These are phyloP conservation scores for Citrus cavaleriei DNA, from an alignment of 345 rosid species.

Conservation along the genomic window DNA sequence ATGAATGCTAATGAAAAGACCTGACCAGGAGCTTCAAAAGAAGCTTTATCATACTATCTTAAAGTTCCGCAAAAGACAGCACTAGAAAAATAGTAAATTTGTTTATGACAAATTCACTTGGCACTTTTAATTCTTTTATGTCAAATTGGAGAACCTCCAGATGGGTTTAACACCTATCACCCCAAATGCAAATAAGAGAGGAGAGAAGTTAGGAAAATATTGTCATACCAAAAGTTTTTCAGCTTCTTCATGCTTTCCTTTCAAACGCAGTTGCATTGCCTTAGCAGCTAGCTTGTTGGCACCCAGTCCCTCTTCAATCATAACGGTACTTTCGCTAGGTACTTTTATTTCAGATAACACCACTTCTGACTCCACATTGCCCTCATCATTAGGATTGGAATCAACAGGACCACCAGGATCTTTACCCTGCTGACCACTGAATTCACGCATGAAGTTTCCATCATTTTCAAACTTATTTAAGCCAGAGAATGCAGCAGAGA, in stretches of 20 bases:
- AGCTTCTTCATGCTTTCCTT: constrained; percentile 90
- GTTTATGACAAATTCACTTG: background rate
- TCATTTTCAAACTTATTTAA: constrained; percentile 71
- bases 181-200: background rate
- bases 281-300: constrained; percentile 85
- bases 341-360: constrained; percentile 16
- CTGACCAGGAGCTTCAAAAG: background rate
- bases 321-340: constrained; percentile 25
- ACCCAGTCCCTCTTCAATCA: constrained; percentile 40
- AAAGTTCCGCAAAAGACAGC: background rate
- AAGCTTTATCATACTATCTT: background rate
- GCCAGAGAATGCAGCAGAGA: constrained; percentile 53
- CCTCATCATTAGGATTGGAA: constrained; percentile 25
- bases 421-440: constrained; percentile 34
- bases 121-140: background rate
- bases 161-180: background rate
- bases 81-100: background rate
- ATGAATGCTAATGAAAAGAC: background rate
- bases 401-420: constrained; percentile 25
- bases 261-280: constrained; percentile 82
- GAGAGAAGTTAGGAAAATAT: background rate
- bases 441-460: constrained; percentile 71
- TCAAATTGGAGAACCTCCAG: background rate
- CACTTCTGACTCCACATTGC: constrained; percentile 17
- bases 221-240: constrained; percentile 64